phyloP scores from a whole-genome alignment of 2,329 filamentous ascomycete genomes.

The Paracorniculantispora psalliotae region DNA sequence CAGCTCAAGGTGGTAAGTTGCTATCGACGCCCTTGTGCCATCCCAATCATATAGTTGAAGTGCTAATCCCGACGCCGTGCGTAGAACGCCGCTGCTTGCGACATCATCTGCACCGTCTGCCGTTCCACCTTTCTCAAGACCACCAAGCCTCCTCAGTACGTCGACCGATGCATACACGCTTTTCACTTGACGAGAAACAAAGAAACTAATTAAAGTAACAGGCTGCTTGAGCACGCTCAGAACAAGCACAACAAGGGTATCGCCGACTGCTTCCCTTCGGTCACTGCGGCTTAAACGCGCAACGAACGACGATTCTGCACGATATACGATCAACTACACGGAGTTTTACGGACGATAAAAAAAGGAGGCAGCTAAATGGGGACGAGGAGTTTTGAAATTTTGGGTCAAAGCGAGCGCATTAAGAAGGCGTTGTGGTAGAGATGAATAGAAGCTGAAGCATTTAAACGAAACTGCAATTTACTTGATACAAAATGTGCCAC shows the following conservation, averaged over 20 bases:
- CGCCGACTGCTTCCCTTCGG: conserved; percentile 62
- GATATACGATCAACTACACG: conserved; percentile 6
- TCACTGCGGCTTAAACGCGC: conserved; percentile 24
- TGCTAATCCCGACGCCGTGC: not conserved
- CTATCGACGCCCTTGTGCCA: not conserved
- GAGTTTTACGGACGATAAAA: conserved; percentile 5
- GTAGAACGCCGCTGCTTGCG: conserved; percentile 68
- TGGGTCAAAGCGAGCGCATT: conserved; percentile 5
- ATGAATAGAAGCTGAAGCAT: not conserved
- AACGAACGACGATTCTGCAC: not conserved
- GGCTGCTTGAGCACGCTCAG: conserved; percentile 63
- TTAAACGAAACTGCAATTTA: not conserved
- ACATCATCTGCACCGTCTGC: conserved; percentile 73
- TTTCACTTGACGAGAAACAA: not conserved
- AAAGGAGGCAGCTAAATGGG: not conserved
- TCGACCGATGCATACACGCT: conserved; percentile 16
- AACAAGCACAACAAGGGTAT: conserved; percentile 75
- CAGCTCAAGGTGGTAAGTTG: conserved; percentile 61
- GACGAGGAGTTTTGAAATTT: conserved; percentile 1
- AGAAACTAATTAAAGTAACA: conserved; percentile 23
- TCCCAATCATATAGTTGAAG: not conserved
- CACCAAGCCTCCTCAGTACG: conserved; percentile 65
- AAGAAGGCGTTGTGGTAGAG: conserved; percentile 8
- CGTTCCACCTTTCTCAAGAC: conserved; percentile 76
- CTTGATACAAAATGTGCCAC: not conserved